Base-by-base conservation (phyloP, 306 rosid genomes). In the Vigna nakashimae region DNA sequence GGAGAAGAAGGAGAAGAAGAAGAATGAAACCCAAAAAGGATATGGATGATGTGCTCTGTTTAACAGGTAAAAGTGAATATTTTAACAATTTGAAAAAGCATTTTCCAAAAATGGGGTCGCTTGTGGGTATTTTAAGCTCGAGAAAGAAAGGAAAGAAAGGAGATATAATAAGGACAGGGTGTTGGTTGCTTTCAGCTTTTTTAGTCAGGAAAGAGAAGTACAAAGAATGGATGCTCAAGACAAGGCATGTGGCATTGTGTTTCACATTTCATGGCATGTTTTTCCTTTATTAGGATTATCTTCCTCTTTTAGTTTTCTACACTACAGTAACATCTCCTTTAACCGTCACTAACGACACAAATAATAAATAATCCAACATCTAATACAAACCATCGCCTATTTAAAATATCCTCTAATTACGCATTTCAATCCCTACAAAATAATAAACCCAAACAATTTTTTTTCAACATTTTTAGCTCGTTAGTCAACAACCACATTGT, bases 231-330 rank as follows among this genome's bases (percentile, higher is more conserved):
- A 88, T 88, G 87, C 88, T 88, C 67, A 81, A 82, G 90, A 85
- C 96, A 90, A 84, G 76, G 89, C 95, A 91, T 83, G 93, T 91
- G 97, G 89, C 80, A 68, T 87, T 84, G 96, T 95, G 98, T 88
- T 92, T 90, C 97, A 91, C 93, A 92, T 89, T 95, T 81, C 89
- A 84, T 91, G 88, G 90, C 94, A 90, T 89, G 92, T 87, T 86
- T 84, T 92, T 83, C 71, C 73, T 81, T 70, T 60, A 48, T 77
- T 32, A 62, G 68, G 85, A 32, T 83, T 45, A 87, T 75, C 73
- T 57, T 71, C 30, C 68, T 20, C 13, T 69, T 64, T 64, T 36
- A 17, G 30, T 34, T 64, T 64, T 64, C 69, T 9, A 38, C 69
- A 3, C 46, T 62, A 62, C 68, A 62, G 46, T 16, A 62, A 62